Percentiles rank a stretch among this genome's conserved stretches.
Evolutionary conservation across 208 protist genomes (phyloP).

Genomic region (Trypanosoma lewisi): DNA sequence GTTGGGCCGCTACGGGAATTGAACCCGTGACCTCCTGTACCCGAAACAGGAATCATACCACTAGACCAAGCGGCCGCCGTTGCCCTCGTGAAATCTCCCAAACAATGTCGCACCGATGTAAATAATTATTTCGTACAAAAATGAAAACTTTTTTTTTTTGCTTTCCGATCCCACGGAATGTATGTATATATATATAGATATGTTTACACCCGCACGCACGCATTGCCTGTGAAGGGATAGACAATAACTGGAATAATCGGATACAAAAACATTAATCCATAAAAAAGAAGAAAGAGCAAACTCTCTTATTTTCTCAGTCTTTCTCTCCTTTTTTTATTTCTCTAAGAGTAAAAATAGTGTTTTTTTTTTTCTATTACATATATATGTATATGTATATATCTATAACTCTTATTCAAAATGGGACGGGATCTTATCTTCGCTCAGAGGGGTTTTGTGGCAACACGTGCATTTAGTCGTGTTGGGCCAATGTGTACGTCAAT

Average conservation of each 20-base stretch:
- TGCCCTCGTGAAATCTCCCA: background rate
- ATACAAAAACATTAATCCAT: background rate
- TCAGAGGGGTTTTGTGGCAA: too few relatives aligned
- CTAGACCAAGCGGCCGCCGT: constrained; percentile 87
- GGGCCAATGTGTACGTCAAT: constrained; percentile 75
- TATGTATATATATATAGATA: too few relatives aligned
- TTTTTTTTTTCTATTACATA: constrained; percentile 10
- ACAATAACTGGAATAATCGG: too few relatives aligned
- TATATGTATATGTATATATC: constrained; percentile 13
- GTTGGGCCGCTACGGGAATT: constrained; percentile 90
- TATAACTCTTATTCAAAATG: background rate
- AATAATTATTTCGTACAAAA: too few relatives aligned
- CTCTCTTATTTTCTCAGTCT: background rate
- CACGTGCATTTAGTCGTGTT: constrained; percentile 43
- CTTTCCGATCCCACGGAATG: too few relatives aligned
- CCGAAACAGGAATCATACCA: constrained; percentile 94
- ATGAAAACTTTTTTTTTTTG: too few relatives aligned
- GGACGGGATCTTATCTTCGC: too few relatives aligned
- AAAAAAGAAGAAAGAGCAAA: constrained; percentile 5
- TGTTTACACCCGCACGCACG: too few relatives aligned
- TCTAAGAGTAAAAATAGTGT: too few relatives aligned
- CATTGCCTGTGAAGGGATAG: too few relatives aligned
- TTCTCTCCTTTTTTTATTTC: background rate
- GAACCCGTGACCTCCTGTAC: constrained; percentile 93
- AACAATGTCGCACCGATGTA: too few relatives aligned